Base-by-base conservation (phyloP, 2,329 filamentous ascomycete genomes). In the Rhinocladiella mackenziei region DNA sequence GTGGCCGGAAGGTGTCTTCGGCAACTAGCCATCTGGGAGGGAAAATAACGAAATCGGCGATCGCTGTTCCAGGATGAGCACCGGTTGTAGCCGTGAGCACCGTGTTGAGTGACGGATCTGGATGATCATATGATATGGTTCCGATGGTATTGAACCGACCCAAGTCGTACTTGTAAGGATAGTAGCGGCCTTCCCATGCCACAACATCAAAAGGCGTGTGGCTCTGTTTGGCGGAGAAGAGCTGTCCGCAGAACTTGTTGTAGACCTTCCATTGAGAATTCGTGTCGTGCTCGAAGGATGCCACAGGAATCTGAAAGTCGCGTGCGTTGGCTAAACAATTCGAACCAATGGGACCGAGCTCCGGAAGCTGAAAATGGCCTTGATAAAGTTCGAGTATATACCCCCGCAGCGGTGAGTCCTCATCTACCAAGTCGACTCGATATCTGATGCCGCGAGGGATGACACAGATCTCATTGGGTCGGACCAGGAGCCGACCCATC, bases 201-300 rank as follows among this genome's bases (percentile, higher is more conserved):
- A 85, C 78, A 1, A 84, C 81, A 54, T 85, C 81, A 57, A 84
- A 86, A 0, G 82, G 81, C 2, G 74, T 80, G 58, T 85, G 81
- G 13, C 68, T 69, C 58, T 85, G 82, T 15, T 70, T 71, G 42
- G 75, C 78, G 13, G 66, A 68, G 58, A 82, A 83, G 26, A 83
- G 74, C 32, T 74, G 71, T 1, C 81, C 81, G 1, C 72, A 72
- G 30, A 84, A 74, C 58, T 85, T 85, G 54, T 75, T 75, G 0
- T 81, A 65, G 2, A 85, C 67, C n/a, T 71, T 40, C 38, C 70
- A 68, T 1, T 70, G 30, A 5, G 30, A 70, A 22, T 71, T 65
- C 10, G 74, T 73, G 15, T 73, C 62, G 56, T 77, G 70, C 40
- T 76, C 72, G 53, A 77, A 79, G 45, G 65, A 62, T 0, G 82